Conservation (phyloP, 2,329 filamentous ascomycete genomes). For the Alternaria ventricosa region DNA sequence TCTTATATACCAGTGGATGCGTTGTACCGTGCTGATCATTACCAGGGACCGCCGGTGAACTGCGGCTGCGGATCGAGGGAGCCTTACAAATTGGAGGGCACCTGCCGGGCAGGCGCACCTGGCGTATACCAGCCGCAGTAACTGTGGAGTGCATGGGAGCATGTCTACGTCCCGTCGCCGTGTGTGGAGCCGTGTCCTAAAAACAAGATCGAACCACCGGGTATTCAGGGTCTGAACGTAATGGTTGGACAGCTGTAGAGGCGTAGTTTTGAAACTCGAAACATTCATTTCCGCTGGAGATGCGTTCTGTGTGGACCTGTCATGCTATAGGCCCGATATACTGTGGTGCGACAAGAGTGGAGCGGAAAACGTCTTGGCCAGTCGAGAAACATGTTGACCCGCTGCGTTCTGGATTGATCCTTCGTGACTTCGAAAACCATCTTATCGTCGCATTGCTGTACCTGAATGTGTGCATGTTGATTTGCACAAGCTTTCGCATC, state of each 20-base stretch:
- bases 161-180: conserved; percentile 7
- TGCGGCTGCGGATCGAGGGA: conserved; percentile 16
- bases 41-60: not conserved
- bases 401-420: not conserved
- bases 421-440: not conserved
- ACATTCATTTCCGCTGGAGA: conserved; percentile 4
- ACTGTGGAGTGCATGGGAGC: conserved; percentile 38
- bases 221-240: conserved; percentile 24
- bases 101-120: conserved; percentile 2
- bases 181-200: conserved; percentile 11
- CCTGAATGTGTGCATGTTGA: not conserved
- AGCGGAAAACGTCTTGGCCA: not conserved
- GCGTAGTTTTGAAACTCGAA: conserved; percentile 6
- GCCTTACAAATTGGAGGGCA: conserved; percentile 14
- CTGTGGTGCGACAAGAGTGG: conserved; percentile 2
- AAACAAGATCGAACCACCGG: conserved; percentile 30
- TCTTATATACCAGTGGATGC: conserved; percentile 27
- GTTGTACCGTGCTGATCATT: conserved; percentile 1
- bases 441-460: not conserved
- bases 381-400: not conserved
- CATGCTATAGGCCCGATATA: conserved; percentile 4
- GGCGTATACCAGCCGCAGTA: conserved; percentile 30
- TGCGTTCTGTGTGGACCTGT: not conserved
- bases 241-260: not conserved
- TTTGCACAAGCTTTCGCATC: conserved; percentile 8